phyloP scores from a whole-genome alignment of 1,284 basidiomycete genomes.

The Schizophyllum amplum region DNA sequence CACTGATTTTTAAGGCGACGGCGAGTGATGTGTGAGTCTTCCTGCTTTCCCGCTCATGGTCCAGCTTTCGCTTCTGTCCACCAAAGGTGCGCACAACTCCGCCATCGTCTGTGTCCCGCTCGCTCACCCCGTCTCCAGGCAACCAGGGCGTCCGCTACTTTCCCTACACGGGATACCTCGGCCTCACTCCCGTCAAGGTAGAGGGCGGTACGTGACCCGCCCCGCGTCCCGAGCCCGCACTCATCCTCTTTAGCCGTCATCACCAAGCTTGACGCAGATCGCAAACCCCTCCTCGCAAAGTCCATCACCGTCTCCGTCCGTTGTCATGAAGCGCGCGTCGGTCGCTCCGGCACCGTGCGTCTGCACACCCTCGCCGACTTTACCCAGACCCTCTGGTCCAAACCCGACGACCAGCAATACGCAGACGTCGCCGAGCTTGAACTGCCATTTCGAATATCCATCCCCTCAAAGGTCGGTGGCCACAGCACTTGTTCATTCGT shows the following conservation, averaged over 20 bases:
- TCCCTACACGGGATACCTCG: constrained; percentile 70
- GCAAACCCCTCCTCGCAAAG: constrained; percentile 53
- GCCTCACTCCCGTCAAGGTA: constrained; percentile 69
- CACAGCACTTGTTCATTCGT: constrained; percentile 66
- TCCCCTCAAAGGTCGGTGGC: constrained; percentile 57
- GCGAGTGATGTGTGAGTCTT: neutral
- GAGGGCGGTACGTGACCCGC: constrained; percentile 54
- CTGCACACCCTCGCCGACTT: constrained; percentile 63
- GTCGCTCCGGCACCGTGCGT: constrained; percentile 45
- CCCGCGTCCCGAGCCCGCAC: constrained; percentile 6
- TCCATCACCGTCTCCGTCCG: constrained; percentile 60
- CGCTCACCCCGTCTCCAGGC: constrained; percentile 30
- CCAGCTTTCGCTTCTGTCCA: constrained; percentile 50
- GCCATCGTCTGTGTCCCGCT: constrained; percentile 13
- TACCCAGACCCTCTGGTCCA: constrained; percentile 58
- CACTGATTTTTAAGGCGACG: neutral
- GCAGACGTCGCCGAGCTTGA: constrained; percentile 56
- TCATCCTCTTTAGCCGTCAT: constrained; percentile 41
- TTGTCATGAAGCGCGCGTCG: constrained; percentile 70
- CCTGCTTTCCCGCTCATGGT: constrained; percentile 37
- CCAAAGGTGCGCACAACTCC: constrained; percentile 27
- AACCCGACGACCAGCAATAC: constrained; percentile 46
- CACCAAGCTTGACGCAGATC: constrained; percentile 64
- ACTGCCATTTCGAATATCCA: constrained; percentile 58
- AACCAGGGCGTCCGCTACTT: constrained; percentile 65